Evolutionary conservation across 2,329 filamentous ascomycete species (phyloP), one percentile per base, ranked within the genome.

Genomic region (Colletotrichum sublineola): DNA sequence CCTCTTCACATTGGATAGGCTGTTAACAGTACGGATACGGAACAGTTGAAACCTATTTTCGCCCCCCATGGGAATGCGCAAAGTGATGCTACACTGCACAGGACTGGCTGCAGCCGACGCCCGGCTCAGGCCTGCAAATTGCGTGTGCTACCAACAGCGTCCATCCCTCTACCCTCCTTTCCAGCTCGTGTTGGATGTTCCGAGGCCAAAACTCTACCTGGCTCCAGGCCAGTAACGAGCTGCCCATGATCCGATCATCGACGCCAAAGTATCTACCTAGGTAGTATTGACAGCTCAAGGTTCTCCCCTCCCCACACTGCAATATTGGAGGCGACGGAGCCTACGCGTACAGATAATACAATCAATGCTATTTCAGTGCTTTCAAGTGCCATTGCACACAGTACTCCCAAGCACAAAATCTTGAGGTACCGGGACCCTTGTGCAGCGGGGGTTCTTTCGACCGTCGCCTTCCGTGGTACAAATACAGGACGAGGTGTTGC

Each of bases 141-240:
- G 66, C 70, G 70, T 72, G 46, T 33, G 60, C 70, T 56, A 20
- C 70, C 70, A 64, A 70, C 70, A 69, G 61, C 60, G 53, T 60
- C 46, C 66, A 72, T 69, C 70, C 70, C 60, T 70, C 57, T 58
- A 71, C 71, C 71, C 67, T 67, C 71, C 67, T 71, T 73, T 73
- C 42, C 67, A 66, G 48, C 71, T 73, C 71, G 71, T 73, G 67
- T 73, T 71, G 50, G 29, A 71, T 71, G 44, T 55, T 56, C 40
- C 33, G 36, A 60, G 48, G 67, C 60, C 61, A 48, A 67, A 60
- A 64, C 66, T 73, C 31, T 65, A 70, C 66, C 55, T 64, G n/a
- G 46, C 66, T 24, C 24, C 60, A 14, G 55, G 50, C 66, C 66
- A 69, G 66, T 69, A 18, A 55, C 48, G 20, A 31, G 38, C 40